Base-by-base conservation (phyloP, 768 basidiomycete species). In the Peribolospora baueri region DNA sequence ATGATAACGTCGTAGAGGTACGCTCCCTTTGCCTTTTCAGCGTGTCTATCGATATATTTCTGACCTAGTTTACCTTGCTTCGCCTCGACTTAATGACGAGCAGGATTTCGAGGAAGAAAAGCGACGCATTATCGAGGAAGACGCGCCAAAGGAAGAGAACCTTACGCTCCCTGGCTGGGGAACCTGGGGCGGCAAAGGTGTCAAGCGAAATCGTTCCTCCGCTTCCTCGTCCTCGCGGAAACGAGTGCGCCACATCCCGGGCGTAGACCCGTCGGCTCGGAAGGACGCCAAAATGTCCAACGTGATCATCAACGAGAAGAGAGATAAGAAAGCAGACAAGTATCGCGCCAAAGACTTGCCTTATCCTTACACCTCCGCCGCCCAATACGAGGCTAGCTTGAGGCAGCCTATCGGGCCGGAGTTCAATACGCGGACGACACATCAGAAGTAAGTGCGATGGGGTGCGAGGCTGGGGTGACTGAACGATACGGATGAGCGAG, bases 151-250 rank as follows among this genome's bases (percentile, higher is more conserved):
- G 46, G 80, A 84, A 58, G 75, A 88, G 38, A 88, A 98, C 64
- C 84, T 79, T 3, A 86, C 88, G 3, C 75, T 97, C 37, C 80
- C 88, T 46, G 93, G 93, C 41, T 98, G 93, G 93, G 88, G 90
- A 65, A 58, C 85, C 14, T 95, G 93, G 93, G 84, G 81, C 13
- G 91, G 91, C 41, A 67, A 72, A 42, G 88, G 88, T 39, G 70
- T 75, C 10, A 66, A 66, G 56, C 70, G 70, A 58, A 46, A 57
- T 43, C 76, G 73, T 57, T 76, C 75, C 52, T 70, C 66, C 3
- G 69, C 75, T 10, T 74, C 80, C 0, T 81, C 78, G 65, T 75
- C 78, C 37, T 73, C 81, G 56, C 65, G 67, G 50, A 66, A 67
- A 59, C 74, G 81, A 54, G 75, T 90, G 66, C 86, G 86, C 64